A percentile compares a stretch with the other conserved stretches of the same genome.
Conservation (phyloP, 441 rosid species). For the Aquilaria agallochum region DNA sequence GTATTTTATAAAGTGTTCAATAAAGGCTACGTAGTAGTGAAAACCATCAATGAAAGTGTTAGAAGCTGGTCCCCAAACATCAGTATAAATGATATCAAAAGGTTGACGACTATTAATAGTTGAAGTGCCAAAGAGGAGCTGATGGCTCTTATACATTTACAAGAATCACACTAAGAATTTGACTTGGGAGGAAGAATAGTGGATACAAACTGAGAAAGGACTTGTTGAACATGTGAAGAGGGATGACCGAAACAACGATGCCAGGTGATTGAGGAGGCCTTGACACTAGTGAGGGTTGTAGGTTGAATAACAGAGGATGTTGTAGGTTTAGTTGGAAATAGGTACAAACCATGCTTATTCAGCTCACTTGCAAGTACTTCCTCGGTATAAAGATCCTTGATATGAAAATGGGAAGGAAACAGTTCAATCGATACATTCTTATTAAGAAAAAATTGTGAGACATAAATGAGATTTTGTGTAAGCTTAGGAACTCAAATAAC, state of each 20-base stretch:
- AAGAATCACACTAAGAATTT: too few relatives aligned
- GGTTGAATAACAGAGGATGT: not conserved
- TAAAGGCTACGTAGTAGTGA: not conserved
- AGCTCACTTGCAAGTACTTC: not conserved
- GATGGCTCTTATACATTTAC: too few relatives aligned
- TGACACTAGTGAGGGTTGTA: not conserved
- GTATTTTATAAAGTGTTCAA: conserved; percentile 6
- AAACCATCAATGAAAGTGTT: not conserved
- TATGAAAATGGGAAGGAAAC: not conserved
- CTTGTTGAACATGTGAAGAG: not conserved
- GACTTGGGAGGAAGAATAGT: too few relatives aligned
- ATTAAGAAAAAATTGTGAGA: not conserved
- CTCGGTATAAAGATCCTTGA: not conserved
- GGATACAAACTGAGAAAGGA: too few relatives aligned
- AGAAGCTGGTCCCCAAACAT: not conserved
- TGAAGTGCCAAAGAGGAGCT: too few relatives aligned
- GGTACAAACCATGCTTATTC: not conserved
- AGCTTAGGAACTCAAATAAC: not conserved
- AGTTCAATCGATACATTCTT: not conserved
- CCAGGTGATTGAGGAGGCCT: not conserved
- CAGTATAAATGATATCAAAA: not conserved
- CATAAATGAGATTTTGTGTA: not conserved
- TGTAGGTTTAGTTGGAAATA: not conserved
- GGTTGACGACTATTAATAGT: not conserved
- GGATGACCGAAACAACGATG: not conserved